Evolutionary conservation across 2,329 filamentous ascomycete genomes (phyloP).

Genomic region (Incumbomyces lentus): DNA sequence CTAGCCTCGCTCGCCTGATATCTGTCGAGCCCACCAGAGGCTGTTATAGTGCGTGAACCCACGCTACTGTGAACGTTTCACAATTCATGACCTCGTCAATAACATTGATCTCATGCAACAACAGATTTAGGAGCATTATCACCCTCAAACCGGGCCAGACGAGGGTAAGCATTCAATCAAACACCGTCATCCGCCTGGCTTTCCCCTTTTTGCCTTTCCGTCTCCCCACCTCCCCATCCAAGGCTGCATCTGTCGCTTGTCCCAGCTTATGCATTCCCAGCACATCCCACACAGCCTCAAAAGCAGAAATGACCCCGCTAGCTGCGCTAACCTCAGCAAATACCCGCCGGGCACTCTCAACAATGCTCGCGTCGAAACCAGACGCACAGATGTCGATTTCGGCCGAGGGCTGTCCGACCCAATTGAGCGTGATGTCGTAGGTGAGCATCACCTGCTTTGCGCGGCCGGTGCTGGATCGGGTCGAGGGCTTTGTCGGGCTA

Average conservation of each 20-base stretch:
- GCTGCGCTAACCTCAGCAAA: slow-evolving; percentile 12
- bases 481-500: not conserved
- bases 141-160: no score
- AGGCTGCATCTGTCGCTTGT: not conserved
- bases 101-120: no score
- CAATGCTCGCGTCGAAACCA: slow-evolving; percentile 11
- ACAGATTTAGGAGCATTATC: no score
- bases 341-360: slow-evolving; percentile 10
- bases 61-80: no score
- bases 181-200: slow-evolving; percentile 3
- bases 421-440: slow-evolving; percentile 16
- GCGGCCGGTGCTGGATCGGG: slow-evolving; percentile 1
- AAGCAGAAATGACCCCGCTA: slow-evolving; percentile 12
- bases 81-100: no score
- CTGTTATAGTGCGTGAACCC: no score
- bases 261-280: slow-evolving; percentile 7
- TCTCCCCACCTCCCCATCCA: not conserved
- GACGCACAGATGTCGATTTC: slow-evolving; percentile 10
- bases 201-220: slow-evolving; percentile 6
- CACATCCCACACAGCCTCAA: slow-evolving; percentile 12
- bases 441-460: slow-evolving; percentile 14
- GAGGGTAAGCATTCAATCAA: slow-evolving; percentile 5
- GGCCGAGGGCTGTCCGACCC: slow-evolving; percentile 12
- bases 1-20: no score
- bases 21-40: no score